Base-by-base conservation (phyloP, 2,329 filamentous ascomycete genomes). In the Colletotrichum godetiae region DNA sequence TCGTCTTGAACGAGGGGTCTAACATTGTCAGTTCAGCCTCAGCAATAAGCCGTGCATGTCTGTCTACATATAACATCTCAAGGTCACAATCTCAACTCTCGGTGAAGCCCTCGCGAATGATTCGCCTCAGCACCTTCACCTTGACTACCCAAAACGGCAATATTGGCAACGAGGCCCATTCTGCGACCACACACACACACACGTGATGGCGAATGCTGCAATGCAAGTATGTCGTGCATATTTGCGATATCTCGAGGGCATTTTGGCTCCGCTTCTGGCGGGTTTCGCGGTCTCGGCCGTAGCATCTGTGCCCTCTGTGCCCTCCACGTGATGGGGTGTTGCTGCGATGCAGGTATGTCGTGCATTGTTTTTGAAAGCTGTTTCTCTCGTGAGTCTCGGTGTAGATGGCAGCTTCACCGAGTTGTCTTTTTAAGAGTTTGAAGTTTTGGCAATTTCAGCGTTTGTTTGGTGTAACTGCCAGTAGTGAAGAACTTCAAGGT, bases 151-250 rank as follows among this genome's bases (percentile, higher is more conserved):
- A 22, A 74, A 67, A 49, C 29, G 68, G 62, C 22, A 63, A 53
- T 1, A 52, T 13, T 37, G 24, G 15, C 10, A 49, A 13, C 35
- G 37, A 42, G 72, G 68, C 72, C 68, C 49, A 29, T 72, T 72
- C 72, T 74, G 72, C 68, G 68, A 63, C 73, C 64, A 53, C 29
- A 11, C 66, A 29, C 64, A 53, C 29, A 11, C 66, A 29, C 70
- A 73, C 73, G 73, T 74, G 70, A 73, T 70, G 56, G 24, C 24
- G 11, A 42, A 59, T 15, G 22, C 63, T 73, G 70, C 73, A 42
- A 67, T 73, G 73, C 70, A 73, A 49, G 60, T 69, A 66, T 73
- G 73, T 73, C 62, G 57, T 74, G 73, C 73, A 74, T 74, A 74
- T 64, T 72, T 72, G 59, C 63, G 55, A 68, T 68, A 74, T 72